phyloP scores from a whole-genome alignment of 2,329 filamentous ascomycete genomes.

The Colletotrichum sp. region DNA sequence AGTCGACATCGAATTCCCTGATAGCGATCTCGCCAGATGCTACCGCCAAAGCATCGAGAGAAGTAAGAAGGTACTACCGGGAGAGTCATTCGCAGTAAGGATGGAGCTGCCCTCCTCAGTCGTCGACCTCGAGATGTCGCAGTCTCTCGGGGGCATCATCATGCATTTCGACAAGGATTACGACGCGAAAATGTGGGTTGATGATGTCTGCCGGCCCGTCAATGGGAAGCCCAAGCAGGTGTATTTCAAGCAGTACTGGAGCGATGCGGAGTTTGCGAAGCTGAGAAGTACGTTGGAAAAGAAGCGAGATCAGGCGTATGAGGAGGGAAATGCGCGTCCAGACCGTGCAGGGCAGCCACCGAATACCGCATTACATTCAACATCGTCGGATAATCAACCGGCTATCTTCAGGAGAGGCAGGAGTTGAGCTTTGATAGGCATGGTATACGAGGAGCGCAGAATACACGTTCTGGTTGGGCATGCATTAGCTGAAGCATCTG shows the following conservation, averaged over 20 bases:
- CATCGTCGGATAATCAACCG: no score
- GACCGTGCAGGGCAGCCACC: no score
- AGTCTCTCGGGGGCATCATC: not conserved
- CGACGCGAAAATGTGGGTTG: not conserved
- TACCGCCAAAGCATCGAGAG: not conserved
- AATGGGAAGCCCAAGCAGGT: not conserved
- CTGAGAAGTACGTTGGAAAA: not conserved
- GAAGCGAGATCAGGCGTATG: no score
- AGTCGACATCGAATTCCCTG: not conserved
- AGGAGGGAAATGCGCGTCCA: no score
- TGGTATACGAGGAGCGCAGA: no score
- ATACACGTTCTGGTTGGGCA: no score
- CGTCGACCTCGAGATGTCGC: not conserved
- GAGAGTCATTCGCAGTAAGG: no score
- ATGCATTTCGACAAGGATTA: not conserved
- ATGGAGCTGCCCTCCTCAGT: not conserved
- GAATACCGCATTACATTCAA: no score
- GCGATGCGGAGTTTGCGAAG: not conserved
- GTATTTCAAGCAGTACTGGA: not conserved
- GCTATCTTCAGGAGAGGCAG: no score
- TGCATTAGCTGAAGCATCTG: no score
- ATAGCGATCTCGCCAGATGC: not conserved
- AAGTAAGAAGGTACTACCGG: not conserved
- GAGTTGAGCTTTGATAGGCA: no score
- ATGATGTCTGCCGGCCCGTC: not conserved